A percentile compares a stretch with the other conserved stretches of the same genome.
Conservation (phyloP, 805 yeast genomes). For the Tetrapisispora phaffii region DNA sequence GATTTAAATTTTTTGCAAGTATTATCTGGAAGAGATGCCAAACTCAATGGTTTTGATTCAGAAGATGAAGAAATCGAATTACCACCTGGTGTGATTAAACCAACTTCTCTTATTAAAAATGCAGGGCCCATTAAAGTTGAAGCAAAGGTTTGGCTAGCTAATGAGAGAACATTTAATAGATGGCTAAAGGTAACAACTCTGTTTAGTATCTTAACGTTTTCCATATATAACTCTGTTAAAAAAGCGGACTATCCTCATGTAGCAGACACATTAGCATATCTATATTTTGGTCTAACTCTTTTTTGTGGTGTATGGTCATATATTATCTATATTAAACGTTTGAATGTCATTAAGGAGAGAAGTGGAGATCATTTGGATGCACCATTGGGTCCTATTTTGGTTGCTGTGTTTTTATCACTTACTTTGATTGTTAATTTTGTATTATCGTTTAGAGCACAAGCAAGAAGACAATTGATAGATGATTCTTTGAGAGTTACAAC, state of each 20-base stretch:
- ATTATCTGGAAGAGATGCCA: conserved; percentile 34
- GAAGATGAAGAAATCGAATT: conserved; percentile 80
- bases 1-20: conserved; percentile 29
- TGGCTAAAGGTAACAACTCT: conserved; percentile 89
- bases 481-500: background rate
- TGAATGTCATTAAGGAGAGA: conserved; percentile 65
- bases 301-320: conserved; percentile 90
- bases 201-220: conserved; percentile 74
- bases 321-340: conserved; percentile 58
- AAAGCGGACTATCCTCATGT: conserved; percentile 52
- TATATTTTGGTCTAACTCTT: conserved; percentile 70
- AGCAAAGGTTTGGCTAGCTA: conserved; percentile 97
- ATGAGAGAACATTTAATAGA: conserved; percentile 91
- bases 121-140: conserved; percentile 90
- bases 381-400: conserved; percentile 76
- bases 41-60: conserved; percentile 53
- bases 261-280: conserved; percentile 64
- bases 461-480: conserved; percentile 3
- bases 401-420: conserved; percentile 57
- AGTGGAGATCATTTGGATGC: conserved; percentile 85
- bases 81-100: conserved; percentile 85
- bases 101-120: conserved; percentile 68
- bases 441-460: conserved; percentile 45
- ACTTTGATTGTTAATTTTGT: conserved; percentile 66
- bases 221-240: conserved; percentile 67